Conservation (phyloP, 139 green algal genomes). For the Coccomyxa sp. region DNA sequence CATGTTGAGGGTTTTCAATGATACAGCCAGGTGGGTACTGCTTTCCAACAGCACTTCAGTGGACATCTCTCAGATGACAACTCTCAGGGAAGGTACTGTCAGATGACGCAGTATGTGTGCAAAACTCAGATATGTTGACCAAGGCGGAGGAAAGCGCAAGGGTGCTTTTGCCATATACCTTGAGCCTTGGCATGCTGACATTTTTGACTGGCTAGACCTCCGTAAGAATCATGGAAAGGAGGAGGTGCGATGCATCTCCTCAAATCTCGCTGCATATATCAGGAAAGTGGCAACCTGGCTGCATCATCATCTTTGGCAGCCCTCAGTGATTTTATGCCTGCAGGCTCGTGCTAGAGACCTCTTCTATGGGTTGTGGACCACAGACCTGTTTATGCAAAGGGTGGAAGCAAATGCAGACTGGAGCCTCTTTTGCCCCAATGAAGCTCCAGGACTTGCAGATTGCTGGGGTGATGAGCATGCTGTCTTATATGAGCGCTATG, state of each 20-base stretch:
- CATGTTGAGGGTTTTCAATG: constrained; percentile 99
- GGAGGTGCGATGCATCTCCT: constrained; percentile 26
- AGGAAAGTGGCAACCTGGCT: no score
- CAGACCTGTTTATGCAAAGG: constrained; percentile 94
- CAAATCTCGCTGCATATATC: no score
- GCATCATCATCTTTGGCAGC: no score
- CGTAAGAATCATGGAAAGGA: constrained; percentile 99
- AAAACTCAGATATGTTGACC: constrained; percentile 67
- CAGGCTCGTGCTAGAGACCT: constrained; percentile 92
- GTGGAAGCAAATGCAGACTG: constrained; percentile 84
- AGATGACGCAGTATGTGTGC: neutral
- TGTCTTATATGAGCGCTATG: constrained; percentile 50
- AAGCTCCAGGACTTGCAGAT: constrained; percentile 91
- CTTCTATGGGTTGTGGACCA: constrained; percentile 98
- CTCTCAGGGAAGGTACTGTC: neutral
- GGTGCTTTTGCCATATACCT: constrained; percentile 97
- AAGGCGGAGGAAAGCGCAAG: constrained; percentile 98
- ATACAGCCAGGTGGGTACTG: constrained; percentile 90
- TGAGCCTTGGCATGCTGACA: constrained; percentile 97
- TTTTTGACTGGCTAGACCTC: constrained; percentile 98
- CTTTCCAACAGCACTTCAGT: neutral
- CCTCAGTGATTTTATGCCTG: neutral
- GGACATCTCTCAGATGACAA: no score
- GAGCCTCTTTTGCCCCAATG: constrained; percentile 98
- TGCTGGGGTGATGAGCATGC: constrained; percentile 93